Evolutionary conservation across 257 asterid genomes (phyloP), one percentile per base, ranked within the genome.

Genomic region (Osmanthus fragrans): DNA sequence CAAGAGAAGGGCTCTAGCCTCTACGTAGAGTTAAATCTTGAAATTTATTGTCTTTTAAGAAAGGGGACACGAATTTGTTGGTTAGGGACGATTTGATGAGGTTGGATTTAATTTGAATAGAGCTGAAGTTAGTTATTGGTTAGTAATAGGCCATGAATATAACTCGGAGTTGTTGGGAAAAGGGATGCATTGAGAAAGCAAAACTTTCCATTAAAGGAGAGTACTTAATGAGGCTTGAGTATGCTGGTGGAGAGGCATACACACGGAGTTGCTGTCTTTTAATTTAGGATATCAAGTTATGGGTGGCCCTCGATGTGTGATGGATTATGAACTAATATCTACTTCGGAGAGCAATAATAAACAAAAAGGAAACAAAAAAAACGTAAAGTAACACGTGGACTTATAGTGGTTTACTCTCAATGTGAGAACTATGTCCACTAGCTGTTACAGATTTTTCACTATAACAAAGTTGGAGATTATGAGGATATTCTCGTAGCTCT

Each of bases 11-110:
- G 73, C 5, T 36, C 76, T 37, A n/a, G 27, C 27, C 27, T n/a
- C n/a, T 25, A 1, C 75, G 23, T 36, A 32, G 9, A 79, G 45
- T 76, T 37, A 72, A 82, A 64, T 56, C 23, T 42, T 75, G 7
- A 56, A 23, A 19, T 45, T 73, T 67, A 60, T 77, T 73, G 54
- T 77, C 36, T 42, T 36, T 73, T 69, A 72, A 36, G 29, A 36
- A 64, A 63, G 80, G 71, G 15, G 77, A 34, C 4, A 4, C 32
- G 2, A 63, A 3, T 66, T 8, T 34, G 27, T 45, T 71, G 77
- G 68, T 72, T 80, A 36, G 75, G 56, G 74, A 69, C 71, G 68
- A 66, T 40, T 37, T 30, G 73, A 32, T 63, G 60, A 13, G 70
- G 45, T 75, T 37, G 42, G 54, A 27, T 47, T 60, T 47, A 64